Evolutionary conservation across 345 rosid species (phyloP).

Genomic region (Stellera chamaejasme): DNA sequence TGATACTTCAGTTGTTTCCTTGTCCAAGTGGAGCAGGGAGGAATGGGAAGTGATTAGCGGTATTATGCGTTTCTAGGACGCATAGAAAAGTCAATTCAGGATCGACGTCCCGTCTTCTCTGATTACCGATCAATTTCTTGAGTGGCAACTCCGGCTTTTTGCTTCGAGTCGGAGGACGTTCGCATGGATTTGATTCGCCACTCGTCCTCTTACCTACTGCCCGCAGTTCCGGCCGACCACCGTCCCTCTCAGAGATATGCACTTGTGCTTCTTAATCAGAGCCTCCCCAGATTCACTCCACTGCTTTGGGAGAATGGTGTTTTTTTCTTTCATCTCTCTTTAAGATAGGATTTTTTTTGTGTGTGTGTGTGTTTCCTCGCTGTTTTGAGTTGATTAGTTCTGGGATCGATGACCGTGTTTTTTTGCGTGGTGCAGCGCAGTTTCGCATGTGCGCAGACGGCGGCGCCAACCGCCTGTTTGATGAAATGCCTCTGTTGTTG

Average conservation of each 20-base stretch:
- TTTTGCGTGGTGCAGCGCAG: constrained; percentile 57
- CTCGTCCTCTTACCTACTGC: constrained; percentile 71
- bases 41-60: no score
- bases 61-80: no score
- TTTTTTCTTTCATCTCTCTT: background rate
- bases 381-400: constrained; percentile 6
- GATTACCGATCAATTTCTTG: no score
- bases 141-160: no score
- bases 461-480: constrained; percentile 92
- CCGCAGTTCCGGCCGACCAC: constrained; percentile 23
- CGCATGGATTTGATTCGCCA: constrained; percentile 65
- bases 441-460: constrained; percentile 93
- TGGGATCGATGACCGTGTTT: background rate
- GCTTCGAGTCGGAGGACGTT: background rate
- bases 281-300: constrained; percentile 65
- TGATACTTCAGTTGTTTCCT: no score
- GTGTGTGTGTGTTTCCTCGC: background rate
- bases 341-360: background rate
- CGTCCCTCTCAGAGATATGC: constrained; percentile 35
- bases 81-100: no score
- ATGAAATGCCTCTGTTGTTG: constrained; percentile 70
- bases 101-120: no score
- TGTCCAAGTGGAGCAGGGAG: no score
- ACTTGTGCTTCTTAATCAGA: constrained; percentile 68
- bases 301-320: constrained; percentile 84